These are phyloP conservation scores for Aspergillus arachidicola DNA, from an alignment of 2,329 filamentous ascomycete genomes.

Conservation along the genomic window DNA sequence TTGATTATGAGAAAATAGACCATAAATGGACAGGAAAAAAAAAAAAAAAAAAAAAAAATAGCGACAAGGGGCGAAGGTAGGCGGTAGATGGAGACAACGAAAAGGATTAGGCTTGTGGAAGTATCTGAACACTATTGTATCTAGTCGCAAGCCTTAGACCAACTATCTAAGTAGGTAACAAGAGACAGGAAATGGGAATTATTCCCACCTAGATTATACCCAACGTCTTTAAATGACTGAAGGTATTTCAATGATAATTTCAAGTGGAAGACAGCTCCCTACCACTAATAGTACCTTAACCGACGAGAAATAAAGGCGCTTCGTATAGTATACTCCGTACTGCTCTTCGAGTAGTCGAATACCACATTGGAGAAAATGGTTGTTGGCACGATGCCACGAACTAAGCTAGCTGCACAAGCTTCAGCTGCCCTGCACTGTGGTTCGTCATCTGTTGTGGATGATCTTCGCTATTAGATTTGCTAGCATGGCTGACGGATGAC, in stretches of 20 bases:
- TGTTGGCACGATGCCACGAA: background rate
- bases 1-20: no score
- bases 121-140: no score
- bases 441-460: background rate
- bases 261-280: background rate
- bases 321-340: background rate
- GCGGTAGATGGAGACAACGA: no score
- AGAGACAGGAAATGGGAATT: no score
- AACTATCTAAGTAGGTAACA: no score
- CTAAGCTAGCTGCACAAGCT: background rate
- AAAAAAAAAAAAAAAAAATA: no score
- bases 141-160: no score
- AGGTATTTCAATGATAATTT: background rate
- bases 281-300: background rate
- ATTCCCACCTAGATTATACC: no score
- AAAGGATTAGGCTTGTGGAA: no score
- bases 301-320: background rate
- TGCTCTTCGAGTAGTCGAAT: background rate
- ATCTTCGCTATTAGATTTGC: background rate
- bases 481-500: background rate
- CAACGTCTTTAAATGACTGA: background rate
- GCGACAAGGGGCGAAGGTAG: no score
- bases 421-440: background rate
- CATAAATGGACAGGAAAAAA: no score
- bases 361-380: background rate